Base-by-base conservation (phyloP, 768 basidiomycete genomes). In the Crucibulum laeve region DNA sequence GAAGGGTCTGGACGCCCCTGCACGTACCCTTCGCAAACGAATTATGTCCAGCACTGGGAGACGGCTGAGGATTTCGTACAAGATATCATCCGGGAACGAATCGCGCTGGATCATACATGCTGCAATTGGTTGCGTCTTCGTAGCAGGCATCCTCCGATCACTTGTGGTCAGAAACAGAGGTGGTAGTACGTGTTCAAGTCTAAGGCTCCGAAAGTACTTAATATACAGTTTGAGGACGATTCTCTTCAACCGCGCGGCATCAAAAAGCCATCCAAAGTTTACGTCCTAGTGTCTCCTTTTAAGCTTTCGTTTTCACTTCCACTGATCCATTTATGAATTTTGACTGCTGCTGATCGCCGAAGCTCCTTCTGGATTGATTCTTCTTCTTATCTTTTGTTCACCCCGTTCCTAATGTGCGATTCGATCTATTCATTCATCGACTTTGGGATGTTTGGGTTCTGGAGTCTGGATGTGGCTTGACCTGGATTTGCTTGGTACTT, bases 11-110 rank as follows among this genome's bases (percentile, higher is more conserved):
- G 11, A 19, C 8, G 17, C 18, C 18, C 18, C 35, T 14, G n/a
- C n/a, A 33, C 51, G 22, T 35, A 56, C 57, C 38, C 48, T 43
- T 21, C 57, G 57, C 38, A 33, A 26, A n/a, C 44, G 53, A 5
- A 53, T 19, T 5, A 59, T 48, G 43, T 55, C 53, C 22, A 43
- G 38, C 11, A 45, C 44, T 8, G 44, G 24, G 3, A 59, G 46
- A 15, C 44, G 43, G 7, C 55, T 51, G 15, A 59, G 33, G 30
- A 59, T 53, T 44, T 59, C 57, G 21, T 48, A 49, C 18, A 59
- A 19, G 21, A 56, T 42, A 14, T 59, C 57, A 15, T 45, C 35
- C 8, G 18, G 13, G 17, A 36, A 19, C 8, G 11, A 14, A 1
- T 36, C 35, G 8, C 11, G 8, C 18, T 36, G 35, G 18, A 36